Evolutionary conservation across 2,329 filamentous ascomycete species (phyloP).

Genomic region (Cladosporium sp.): DNA sequence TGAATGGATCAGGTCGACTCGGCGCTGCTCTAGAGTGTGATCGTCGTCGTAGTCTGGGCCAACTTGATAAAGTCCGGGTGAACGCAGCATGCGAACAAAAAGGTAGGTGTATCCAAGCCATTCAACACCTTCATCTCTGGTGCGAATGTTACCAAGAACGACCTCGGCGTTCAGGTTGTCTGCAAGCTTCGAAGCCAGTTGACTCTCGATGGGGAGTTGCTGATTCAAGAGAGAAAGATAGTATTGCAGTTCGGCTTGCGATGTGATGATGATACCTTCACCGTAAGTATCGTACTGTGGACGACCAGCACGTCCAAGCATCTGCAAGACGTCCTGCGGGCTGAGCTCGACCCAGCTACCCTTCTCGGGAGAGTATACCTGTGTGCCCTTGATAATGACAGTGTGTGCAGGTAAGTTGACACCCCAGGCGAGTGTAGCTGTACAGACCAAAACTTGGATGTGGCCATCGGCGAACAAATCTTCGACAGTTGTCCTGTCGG

Average conservation of each 20-base stretch:
- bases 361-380: conserved; percentile 97
- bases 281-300: conserved; percentile 97
- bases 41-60: conserved; percentile 95
- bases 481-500: conserved; percentile 93
- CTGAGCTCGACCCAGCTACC: conserved; percentile 98
- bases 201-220: conserved; percentile 95
- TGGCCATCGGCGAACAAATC: conserved; percentile 89
- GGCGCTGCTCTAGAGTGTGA: conserved; percentile 86
- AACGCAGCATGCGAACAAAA: conserved; percentile 95
- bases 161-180: conserved; percentile 97
- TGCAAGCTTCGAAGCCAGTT: conserved; percentile 86
- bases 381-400: conserved; percentile 97
- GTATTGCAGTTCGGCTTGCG: conserved; percentile 92
- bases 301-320: conserved; percentile 94
- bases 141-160: conserved; percentile 89
- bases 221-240: conserved; percentile 96
- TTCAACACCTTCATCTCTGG: conserved; percentile 93
- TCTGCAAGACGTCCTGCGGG: conserved; percentile 95
- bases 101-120: conserved; percentile 99
- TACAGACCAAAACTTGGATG: conserved; percentile 94
- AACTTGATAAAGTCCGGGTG: conserved; percentile 91
- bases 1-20: conserved; percentile 95
- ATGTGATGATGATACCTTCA: conserved; percentile 98
- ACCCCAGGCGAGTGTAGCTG: conserved; percentile 97
- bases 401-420: conserved; percentile 97